Evolutionary conservation across 2,329 filamentous ascomycete genomes (phyloP).

Genomic region (Colletotrichum shisoi): DNA sequence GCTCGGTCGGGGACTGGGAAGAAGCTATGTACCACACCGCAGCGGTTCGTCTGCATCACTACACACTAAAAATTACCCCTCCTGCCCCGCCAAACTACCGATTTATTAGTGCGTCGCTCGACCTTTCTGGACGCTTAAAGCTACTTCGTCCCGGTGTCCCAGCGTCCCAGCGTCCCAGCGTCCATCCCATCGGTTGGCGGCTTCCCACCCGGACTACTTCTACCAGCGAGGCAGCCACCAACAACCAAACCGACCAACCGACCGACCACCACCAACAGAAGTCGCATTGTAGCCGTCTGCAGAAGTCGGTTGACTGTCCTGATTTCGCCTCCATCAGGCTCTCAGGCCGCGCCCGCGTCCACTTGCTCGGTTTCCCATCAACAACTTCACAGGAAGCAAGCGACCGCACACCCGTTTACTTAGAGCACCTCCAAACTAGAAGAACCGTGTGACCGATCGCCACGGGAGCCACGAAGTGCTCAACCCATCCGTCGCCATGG

Average conservation of each 20-base stretch:
- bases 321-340: constrained; percentile 30
- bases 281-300: constrained; percentile 18
- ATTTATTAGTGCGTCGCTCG: constrained; percentile 21
- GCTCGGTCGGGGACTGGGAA: not conserved
- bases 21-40: constrained; percentile 11
- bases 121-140: no score
- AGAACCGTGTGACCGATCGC: constrained; percentile 4
- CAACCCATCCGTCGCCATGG: constrained; percentile 59
- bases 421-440: not conserved
- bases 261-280: constrained; percentile 18
- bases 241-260: constrained; percentile 3
- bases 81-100: constrained; percentile 37
- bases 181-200: constrained; percentile 12
- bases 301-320: constrained; percentile 15
- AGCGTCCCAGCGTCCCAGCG: not conserved
- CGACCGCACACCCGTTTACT: not conserved
- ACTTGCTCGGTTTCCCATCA: constrained; percentile 5
- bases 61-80: constrained; percentile 39
- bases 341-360: constrained; percentile 24
- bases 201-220: constrained; percentile 18
- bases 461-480: constrained; percentile 13
- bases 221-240: constrained; percentile 22
- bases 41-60: constrained; percentile 26
- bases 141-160: no score
- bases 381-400: not conserved